phyloP scores from a whole-genome alignment of 441 rosid genomes.

The Mallotus japonicus region DNA sequence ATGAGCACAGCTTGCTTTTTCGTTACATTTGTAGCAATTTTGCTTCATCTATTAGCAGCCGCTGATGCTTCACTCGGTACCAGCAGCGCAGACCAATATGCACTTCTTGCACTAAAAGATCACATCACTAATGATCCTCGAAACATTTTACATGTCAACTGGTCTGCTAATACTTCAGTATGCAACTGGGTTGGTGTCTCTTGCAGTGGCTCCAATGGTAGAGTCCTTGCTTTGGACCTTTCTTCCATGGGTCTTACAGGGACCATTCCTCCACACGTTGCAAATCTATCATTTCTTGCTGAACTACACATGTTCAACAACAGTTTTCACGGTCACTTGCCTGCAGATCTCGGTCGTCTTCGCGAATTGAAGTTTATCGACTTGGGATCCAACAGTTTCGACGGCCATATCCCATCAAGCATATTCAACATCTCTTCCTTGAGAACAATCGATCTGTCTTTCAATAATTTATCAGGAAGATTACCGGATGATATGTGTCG shows the following conservation, averaged over 20 bases:
- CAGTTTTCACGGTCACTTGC: conserved; percentile 5
- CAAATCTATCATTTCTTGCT: conserved; percentile 21
- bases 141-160: conserved; percentile 11
- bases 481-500: conserved; percentile 5
- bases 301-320: background rate
- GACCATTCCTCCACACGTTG: conserved; percentile 22
- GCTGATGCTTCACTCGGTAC: background rate
- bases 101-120: conserved; percentile 31
- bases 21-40: no score
- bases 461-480: background rate
- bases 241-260: conserved; percentile 19
- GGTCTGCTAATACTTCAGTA: conserved; percentile 15
- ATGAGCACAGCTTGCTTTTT: no score
- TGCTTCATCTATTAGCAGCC: background rate
- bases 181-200: conserved; percentile 23
- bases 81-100: conserved; percentile 20
- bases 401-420: background rate
- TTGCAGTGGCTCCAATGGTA: conserved; percentile 1
- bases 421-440: conserved; percentile 22
- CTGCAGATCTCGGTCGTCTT: background rate
- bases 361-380: background rate
- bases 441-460: background rate
- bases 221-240: conserved; percentile 19
- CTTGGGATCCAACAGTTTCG: conserved; percentile 8
- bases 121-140: conserved; percentile 20